Evolutionary conservation across 2,329 filamentous ascomycete species (phyloP).

Genomic region (Nannizziopsis barbatae): DNA sequence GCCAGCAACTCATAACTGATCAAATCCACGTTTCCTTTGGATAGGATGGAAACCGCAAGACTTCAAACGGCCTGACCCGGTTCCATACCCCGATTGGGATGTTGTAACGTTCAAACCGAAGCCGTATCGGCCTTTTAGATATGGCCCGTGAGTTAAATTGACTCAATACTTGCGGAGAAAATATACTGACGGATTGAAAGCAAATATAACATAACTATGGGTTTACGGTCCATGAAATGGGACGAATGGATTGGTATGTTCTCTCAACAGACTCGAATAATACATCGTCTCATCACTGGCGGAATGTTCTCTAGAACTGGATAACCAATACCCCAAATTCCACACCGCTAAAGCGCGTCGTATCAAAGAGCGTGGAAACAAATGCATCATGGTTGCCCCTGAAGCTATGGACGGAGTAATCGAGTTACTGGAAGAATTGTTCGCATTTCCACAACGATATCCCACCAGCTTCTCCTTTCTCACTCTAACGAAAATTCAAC

Average conservation of each 20-base stretch:
- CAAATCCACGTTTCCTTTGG: neutral
- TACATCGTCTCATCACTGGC: neutral
- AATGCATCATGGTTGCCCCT: constrained; percentile 58
- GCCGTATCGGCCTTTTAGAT: constrained; percentile 66
- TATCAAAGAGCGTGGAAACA: constrained; percentile 53
- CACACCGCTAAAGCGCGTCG: constrained; percentile 60
- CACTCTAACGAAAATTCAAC: neutral
- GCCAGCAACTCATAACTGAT: neutral
- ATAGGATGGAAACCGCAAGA: constrained; percentile 46
- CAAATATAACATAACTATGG: constrained; percentile 67
- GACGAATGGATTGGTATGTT: constrained; percentile 57
- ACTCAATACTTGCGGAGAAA: neutral
- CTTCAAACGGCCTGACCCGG: constrained; percentile 50
- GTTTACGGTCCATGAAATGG: constrained; percentile 56
- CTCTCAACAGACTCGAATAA: neutral
- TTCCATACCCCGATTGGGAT: constrained; percentile 58
- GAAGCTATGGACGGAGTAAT: constrained; percentile 60
- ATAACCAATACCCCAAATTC: constrained; percentile 63
- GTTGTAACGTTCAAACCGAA: constrained; percentile 58
- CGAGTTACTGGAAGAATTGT: constrained; percentile 65
- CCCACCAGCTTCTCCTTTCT: neutral
- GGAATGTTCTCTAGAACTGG: constrained; percentile 47
- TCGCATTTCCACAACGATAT: constrained; percentile 12
- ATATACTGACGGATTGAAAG: constrained; percentile 16
- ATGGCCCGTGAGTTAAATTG: constrained; percentile 48